Evolutionary conservation across 2,329 filamentous ascomycete genomes (phyloP), one percentile per base, ranked within the genome.

Genomic region (Colletotrichum scovillei): DNA sequence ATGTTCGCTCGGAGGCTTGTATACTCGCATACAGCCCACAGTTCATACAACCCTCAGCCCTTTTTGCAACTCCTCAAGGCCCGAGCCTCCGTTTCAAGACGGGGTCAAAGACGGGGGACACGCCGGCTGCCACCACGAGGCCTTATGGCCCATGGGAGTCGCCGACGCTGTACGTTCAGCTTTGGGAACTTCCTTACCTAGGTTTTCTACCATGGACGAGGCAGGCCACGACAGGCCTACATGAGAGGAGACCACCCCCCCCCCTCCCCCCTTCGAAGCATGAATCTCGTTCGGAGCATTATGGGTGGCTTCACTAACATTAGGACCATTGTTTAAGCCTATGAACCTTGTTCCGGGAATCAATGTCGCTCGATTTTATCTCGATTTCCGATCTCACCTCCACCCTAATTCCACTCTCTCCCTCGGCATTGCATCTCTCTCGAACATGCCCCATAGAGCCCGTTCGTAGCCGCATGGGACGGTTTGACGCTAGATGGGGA

Each of bases 81-180:
- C 63, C 71, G 71, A 65, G 71, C 71, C 71, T 73, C 56, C 56
- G 71, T 73, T 73, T 73, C 71, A 73, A 38, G 22, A 62, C 62
- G 28, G 60, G 12, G n/a, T 26, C 65, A 46, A 63, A 9, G 28
- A 28, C 35, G 22, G 58, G 30, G n/a, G 14, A 22, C 52, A 59
- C 68, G 49, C 52, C 52, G 52, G 57, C 52, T 63, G 63, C 22
- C 32, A 38, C 57, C 63, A 63, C 49, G 26, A 49, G 63, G 60
- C 22, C 38, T 42, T 46, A 49, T 60, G n/a, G 12, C 38, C 16
- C 46, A 57, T 60, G 14, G 19, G 60, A 32, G 16, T 26, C 19
- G 42, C 19, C 38, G 16, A 42, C 16, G 38, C 42, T 49, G 42
- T n/a, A 49, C 19, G n/a, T 49, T 6, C 42, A 49, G 42, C 59